Conservation (phyloP, 495 filamentous ascomycete species). For the Xylaria grammica region DNA sequence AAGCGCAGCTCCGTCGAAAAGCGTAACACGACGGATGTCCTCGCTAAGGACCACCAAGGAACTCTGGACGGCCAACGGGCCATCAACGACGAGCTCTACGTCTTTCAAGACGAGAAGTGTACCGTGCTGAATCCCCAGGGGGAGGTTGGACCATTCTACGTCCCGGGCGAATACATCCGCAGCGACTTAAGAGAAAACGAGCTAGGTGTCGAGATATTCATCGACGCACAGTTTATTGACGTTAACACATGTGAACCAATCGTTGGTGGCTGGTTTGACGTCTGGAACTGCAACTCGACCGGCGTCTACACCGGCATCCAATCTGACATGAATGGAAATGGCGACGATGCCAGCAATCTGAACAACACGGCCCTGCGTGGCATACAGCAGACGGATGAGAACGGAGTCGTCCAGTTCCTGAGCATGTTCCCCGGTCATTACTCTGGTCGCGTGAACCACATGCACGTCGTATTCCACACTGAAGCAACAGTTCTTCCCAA, state of each 20-base stretch:
- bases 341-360: conserved; percentile 51
- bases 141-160: conserved; percentile 1
- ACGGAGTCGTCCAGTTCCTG: conserved; percentile 57
- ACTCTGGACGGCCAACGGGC: background rate
- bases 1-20: background rate
- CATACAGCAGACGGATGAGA: conserved; percentile 50
- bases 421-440: conserved; percentile 64
- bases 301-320: conserved; percentile 59
- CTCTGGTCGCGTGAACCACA: conserved; percentile 52
- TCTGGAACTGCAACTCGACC: conserved; percentile 57
- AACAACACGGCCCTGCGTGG: conserved; percentile 58
- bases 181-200: conserved; percentile 60
- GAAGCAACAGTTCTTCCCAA: conserved; percentile 51
- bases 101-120: background rate
- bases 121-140: background rate
- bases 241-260: conserved; percentile 63
- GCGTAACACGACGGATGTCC: background rate
- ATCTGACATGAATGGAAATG: conserved; percentile 55
- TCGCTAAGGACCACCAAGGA: background rate
- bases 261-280: conserved; percentile 60
- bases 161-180: conserved; percentile 51
- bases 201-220: conserved; percentile 59
- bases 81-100: background rate
- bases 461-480: conserved; percentile 53
- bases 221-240: conserved; percentile 68